Conservation (phyloP, 2,329 filamentous ascomycete genomes). For the Aspergillus fumigatiaffinis region DNA sequence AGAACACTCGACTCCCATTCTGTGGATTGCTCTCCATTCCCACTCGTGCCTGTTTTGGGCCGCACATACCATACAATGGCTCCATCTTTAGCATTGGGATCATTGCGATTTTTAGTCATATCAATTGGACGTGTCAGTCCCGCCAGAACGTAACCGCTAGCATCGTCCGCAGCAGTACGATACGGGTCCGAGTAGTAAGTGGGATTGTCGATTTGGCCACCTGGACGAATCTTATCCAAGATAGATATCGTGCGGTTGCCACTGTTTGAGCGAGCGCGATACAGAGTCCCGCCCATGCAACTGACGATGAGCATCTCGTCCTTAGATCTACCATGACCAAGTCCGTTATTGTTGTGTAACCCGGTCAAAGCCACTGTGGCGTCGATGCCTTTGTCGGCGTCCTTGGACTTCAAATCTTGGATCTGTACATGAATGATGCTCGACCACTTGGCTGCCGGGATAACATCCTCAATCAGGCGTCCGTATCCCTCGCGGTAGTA, state of each 20-base stretch:
- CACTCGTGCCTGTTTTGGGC: conserved; percentile 13
- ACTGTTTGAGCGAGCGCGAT: conserved; percentile 30
- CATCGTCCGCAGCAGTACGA: conserved; percentile 39
- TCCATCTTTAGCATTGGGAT: conserved; percentile 37
- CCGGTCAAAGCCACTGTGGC: conserved; percentile 43
- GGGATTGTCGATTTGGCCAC: conserved; percentile 54
- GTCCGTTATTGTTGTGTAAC: conserved; percentile 55
- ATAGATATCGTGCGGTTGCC: conserved; percentile 38
- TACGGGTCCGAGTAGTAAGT: conserved; percentile 56
- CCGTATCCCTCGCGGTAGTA: conserved; percentile 47
- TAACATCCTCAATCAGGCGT: conserved; percentile 48
- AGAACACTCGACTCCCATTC: conserved; percentile 47
- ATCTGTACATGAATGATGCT: conserved; percentile 47
- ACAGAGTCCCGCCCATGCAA: conserved; percentile 46
- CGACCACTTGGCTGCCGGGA: conserved; percentile 46
- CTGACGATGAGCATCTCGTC: conserved; percentile 36
- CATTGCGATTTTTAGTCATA: conserved; percentile 31
- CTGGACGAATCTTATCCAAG: conserved; percentile 42
- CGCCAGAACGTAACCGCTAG: conserved; percentile 52
- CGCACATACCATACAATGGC: conserved; percentile 47
- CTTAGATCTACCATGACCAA: conserved; percentile 46
- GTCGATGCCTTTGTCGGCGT: conserved; percentile 35
- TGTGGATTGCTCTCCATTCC: not conserved
- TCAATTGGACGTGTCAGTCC: conserved; percentile 45
- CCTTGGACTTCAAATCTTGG: conserved; percentile 13